A percentile compares a stretch with the other conserved stretches of the same genome.
Evolutionary conservation across 2,329 filamentous ascomycete genomes (phyloP).

Genomic region (Fusarium xyrophilum): DNA sequence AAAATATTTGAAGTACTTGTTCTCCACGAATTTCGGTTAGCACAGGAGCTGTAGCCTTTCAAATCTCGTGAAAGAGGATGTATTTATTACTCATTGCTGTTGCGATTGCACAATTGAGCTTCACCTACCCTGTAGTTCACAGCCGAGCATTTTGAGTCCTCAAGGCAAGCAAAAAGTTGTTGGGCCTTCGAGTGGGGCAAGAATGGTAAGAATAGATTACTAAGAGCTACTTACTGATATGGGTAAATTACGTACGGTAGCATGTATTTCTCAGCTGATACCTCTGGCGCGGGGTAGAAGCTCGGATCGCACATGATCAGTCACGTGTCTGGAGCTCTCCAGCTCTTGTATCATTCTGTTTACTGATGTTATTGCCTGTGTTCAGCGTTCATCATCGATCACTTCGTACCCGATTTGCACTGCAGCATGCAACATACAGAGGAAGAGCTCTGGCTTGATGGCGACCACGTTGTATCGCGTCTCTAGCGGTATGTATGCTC

Average conservation of each 20-base stretch:
- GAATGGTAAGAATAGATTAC: fast-evolving
- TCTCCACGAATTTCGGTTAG: fast-evolving
- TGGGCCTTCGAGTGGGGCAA: background rate
- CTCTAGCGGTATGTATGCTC: background rate
- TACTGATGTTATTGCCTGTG: background rate
- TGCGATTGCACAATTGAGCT: background rate
- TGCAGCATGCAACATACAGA: background rate
- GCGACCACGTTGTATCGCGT: fast-evolving
- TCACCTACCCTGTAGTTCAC: background rate
- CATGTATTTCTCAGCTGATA: background rate
- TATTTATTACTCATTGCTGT: background rate
- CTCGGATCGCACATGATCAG: background rate
- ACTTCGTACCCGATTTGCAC: background rate
- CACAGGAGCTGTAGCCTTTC: fast-evolving
- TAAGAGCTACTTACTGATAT: background rate
- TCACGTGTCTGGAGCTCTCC: background rate
- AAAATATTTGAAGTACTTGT: no score
- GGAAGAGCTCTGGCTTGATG: background rate
- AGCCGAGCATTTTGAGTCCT: background rate
- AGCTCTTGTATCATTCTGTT: background rate
- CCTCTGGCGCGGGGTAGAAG: background rate
- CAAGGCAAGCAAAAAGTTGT: background rate
- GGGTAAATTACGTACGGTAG: no score
- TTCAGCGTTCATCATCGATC: background rate
- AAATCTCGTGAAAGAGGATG: background rate